phyloP scores from a whole-genome alignment of 345 rosid species.

The Eucalyptus brandiana region DNA sequence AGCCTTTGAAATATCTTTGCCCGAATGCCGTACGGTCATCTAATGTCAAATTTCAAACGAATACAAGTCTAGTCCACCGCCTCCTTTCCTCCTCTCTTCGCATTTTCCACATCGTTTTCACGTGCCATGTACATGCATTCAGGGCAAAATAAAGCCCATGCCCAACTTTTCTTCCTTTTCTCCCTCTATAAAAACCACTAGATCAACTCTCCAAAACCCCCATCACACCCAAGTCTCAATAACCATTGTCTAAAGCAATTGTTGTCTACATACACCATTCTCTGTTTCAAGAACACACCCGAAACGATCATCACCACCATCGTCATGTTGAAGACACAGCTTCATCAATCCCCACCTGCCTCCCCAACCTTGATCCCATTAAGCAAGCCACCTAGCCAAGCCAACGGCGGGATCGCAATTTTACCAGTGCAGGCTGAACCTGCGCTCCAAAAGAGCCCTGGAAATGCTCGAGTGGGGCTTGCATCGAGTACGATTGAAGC shows the following conservation, averaged over 20 bases:
- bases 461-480: background rate
- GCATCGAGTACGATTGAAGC: background rate
- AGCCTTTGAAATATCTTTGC: background rate
- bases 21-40: background rate
- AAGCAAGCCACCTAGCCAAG: conserved; percentile 11
- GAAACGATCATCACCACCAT: background rate
- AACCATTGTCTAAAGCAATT: background rate
- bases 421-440: background rate
- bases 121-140: background rate
- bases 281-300: background rate
- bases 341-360: background rate
- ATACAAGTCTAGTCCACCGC: background rate
- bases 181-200: background rate
- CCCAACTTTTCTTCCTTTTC: background rate
- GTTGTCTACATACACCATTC: background rate
- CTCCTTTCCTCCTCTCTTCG: background rate
- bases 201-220: background rate
- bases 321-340: conserved; percentile 19
- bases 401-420: background rate
- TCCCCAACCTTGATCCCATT: background rate
- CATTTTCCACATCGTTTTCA: background rate
- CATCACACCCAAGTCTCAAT: background rate
- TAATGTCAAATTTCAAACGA: background rate
- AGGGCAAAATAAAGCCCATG: background rate
- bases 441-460: background rate